A percentile compares a stretch with the other conserved stretches of the same genome.
Conservation (phyloP, 306 rosid genomes). For the Myrica gale region DNA sequence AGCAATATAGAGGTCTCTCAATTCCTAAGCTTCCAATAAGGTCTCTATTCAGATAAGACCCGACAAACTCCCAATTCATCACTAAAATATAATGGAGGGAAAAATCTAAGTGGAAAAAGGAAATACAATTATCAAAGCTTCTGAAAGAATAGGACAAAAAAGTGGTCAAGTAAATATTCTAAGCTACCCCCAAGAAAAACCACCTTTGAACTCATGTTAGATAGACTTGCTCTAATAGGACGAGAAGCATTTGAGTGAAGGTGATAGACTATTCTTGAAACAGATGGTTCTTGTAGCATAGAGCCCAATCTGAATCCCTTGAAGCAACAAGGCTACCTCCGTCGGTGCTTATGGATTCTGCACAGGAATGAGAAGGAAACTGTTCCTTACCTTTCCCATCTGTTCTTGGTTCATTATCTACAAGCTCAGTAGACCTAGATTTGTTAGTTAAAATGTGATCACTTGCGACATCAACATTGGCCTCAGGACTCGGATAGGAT, state of each 20-base stretch:
- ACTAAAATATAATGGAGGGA: not conserved
- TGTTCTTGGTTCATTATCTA: conserved; percentile 29
- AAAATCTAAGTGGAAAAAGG: not conserved
- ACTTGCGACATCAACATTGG: conserved; percentile 24
- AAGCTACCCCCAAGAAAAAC: conserved; percentile 6
- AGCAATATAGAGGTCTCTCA: not conserved
- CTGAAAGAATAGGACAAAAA: conserved; percentile 10
- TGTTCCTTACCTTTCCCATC: conserved; percentile 32
- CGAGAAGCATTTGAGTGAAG: conserved; percentile 23
- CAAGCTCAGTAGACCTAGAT: conserved; percentile 24
- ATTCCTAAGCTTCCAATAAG: not conserved
- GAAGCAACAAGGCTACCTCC: conserved; percentile 68
- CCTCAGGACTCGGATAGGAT: conserved; percentile 29
- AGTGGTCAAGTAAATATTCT: not conserved
- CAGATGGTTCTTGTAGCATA: conserved; percentile 51
- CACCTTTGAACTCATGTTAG: conserved; percentile 15
- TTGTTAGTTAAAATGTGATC: conserved; percentile 26
- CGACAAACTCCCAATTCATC: not conserved
- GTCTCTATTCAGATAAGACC: not conserved
- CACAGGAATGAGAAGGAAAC: conserved; percentile 37
- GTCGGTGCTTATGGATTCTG: conserved; percentile 68
- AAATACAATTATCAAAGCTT: conserved; percentile 1
- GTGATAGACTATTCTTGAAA: conserved; percentile 40
- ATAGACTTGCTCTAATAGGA: conserved; percentile 20
- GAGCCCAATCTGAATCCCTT: conserved; percentile 65